phyloP scores from a whole-genome alignment of 345 rosid species.

The Rhizophora mangle region DNA sequence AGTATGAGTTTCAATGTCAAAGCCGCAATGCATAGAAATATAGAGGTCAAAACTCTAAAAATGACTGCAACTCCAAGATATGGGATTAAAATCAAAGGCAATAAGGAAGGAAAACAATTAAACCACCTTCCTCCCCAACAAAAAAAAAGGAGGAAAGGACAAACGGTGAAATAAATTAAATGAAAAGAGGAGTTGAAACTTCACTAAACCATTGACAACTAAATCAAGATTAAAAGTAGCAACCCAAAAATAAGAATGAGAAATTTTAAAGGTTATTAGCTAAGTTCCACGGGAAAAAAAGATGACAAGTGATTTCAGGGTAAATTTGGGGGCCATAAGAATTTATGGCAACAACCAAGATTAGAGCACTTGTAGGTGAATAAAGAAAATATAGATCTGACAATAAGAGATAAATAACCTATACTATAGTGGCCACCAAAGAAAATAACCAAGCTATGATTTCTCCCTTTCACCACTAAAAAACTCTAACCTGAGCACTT shows the following conservation, averaged over 20 bases:
- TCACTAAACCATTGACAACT: no score
- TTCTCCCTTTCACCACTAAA: not conserved
- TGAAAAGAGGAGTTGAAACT: no score
- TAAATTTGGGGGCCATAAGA: not conserved
- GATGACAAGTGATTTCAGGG: not conserved
- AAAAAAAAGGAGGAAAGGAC: no score
- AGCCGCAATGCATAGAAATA: not conserved
- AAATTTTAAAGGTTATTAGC: not conserved
- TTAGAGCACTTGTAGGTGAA: no score
- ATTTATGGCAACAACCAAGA: not conserved
- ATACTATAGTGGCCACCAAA: not conserved
- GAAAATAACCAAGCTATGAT: not conserved
- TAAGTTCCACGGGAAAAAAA: not conserved
- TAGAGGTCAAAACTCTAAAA: not conserved
- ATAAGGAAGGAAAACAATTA: no score
- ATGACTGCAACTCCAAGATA: not conserved
- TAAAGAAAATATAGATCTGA: no score
- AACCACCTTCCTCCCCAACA: no score
- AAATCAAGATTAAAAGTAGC: not conserved
- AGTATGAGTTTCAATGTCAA: slow-evolving; percentile 11
- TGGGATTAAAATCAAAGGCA: no score
- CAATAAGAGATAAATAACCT: no score
- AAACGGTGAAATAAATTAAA: no score
- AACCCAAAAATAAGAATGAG: slow-evolving; percentile 4
- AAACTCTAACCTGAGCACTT: not conserved